Conservation (phyloP, 305 asterid species). For the Petunia hybrid region DNA sequence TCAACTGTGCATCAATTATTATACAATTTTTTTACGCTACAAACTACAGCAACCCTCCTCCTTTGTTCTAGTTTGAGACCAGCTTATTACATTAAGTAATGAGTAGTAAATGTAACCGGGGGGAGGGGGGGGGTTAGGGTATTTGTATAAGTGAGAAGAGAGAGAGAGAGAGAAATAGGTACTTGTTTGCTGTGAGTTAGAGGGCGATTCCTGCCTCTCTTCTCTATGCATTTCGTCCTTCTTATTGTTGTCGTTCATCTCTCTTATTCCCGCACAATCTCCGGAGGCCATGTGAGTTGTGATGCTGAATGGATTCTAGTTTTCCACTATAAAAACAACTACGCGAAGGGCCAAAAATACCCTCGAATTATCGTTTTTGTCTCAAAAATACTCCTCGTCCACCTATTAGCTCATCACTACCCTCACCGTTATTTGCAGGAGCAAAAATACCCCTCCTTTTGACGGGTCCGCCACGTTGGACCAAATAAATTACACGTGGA, state of each 20-base stretch:
- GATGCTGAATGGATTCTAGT: not conserved
- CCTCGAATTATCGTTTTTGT: too few relatives aligned
- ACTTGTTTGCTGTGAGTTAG: constrained; percentile 42
- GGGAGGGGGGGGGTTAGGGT: not conserved
- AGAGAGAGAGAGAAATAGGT: not conserved
- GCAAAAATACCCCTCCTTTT: too few relatives aligned
- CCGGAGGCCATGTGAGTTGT: not conserved
- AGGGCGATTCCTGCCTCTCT: constrained; percentile 24
- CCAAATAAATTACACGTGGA: too few relatives aligned
- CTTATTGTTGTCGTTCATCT: constrained; percentile 11
- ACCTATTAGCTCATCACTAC: too few relatives aligned
- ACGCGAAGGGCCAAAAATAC: too few relatives aligned
- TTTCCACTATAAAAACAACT: too few relatives aligned
- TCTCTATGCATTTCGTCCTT: constrained; percentile 22
- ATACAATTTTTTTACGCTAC: not conserved
- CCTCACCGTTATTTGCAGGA: too few relatives aligned
- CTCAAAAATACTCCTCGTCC: too few relatives aligned
- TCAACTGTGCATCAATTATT: not conserved
- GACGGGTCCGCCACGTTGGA: too few relatives aligned
- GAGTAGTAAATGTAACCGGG: not conserved
- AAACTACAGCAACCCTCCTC: not conserved
- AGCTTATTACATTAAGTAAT: not conserved
- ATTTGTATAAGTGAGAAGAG: not conserved
- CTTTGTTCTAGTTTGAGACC: not conserved
- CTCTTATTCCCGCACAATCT: not conserved